A percentile compares a stretch with the other conserved stretches of the same genome.
These are phyloP conservation scores for Ambrosia hybrid DNA, from an alignment of 140 eudicot species.

Conservation along the genomic window DNA sequence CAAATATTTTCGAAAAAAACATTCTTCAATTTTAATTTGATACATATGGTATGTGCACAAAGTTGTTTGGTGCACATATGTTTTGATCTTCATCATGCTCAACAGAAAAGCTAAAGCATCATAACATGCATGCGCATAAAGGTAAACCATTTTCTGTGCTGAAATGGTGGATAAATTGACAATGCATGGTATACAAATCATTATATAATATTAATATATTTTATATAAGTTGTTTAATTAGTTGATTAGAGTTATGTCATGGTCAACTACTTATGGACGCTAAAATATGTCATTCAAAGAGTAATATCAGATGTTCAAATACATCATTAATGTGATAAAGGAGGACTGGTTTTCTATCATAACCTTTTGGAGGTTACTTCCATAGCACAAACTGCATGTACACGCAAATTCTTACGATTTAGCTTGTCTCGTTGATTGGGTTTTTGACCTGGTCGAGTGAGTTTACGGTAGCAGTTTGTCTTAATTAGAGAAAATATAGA, in stretches of 20 bases:
- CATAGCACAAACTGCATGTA: no score
- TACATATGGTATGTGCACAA: not conserved
- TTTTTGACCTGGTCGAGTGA: no score
- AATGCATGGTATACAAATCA: not conserved
- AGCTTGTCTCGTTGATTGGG: no score
- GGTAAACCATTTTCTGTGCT: constrained; percentile 12
- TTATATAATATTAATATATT: not conserved
- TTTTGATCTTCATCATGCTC: constrained; percentile 4
- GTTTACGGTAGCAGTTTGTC: no score
- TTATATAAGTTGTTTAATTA: not conserved
- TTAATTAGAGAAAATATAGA: not conserved
- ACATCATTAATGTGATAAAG: no score
- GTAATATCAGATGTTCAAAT: not conserved
- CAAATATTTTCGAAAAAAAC: not conserved
- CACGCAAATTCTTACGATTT: no score
- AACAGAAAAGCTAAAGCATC: constrained; percentile 18
- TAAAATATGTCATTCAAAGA: not conserved
- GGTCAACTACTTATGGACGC: not conserved
- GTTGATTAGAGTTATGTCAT: not conserved
- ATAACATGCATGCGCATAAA: constrained; percentile 18
- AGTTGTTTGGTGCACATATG: constrained; percentile 3
- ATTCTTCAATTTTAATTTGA: not conserved
- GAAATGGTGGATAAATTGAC: not conserved
- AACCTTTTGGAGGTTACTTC: no score
- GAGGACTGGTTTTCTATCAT: no score